These are phyloP conservation scores for Wickerhamomyces sp. DNA, from an alignment of 1,139 yeast species.

Conservation along the genomic window DNA sequence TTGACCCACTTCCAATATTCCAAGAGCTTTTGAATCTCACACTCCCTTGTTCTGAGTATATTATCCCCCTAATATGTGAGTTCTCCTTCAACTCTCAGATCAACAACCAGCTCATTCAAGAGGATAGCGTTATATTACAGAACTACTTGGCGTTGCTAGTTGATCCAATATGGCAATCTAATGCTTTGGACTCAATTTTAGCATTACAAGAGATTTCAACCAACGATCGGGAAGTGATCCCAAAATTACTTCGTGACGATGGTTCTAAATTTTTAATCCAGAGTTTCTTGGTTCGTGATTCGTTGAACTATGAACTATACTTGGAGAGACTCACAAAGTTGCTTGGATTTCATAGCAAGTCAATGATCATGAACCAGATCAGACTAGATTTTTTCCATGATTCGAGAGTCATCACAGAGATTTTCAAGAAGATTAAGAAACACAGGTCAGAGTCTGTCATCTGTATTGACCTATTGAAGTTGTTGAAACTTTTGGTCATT, in stretches of 20 bases:
- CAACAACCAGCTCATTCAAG: constrained; percentile 35
- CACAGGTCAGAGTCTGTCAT: constrained; percentile 12
- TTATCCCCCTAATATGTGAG: constrained; percentile 60
- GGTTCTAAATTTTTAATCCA: constrained; percentile 8
- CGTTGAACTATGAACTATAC: constrained; percentile 19
- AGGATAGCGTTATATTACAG: constrained; percentile 36
- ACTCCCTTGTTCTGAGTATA: constrained; percentile 54
- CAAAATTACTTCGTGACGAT: constrained; percentile 11
- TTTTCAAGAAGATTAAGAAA: constrained; percentile 9
- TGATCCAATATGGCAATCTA: constrained; percentile 69
- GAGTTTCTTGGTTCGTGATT: constrained; percentile 12
- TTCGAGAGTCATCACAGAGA: constrained; percentile 6
- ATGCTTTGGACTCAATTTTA: constrained; percentile 54
- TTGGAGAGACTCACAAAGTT: constrained; percentile 15
- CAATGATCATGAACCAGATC: constrained; percentile 15
- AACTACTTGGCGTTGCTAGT: constrained; percentile 44
- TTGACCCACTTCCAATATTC: constrained; percentile 51
- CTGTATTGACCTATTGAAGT: constrained; percentile 17
- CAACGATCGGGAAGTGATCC: constrained; percentile 10
- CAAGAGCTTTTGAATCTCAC: constrained; percentile 41
- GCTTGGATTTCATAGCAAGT: constrained; percentile 9
- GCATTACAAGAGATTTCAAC: constrained; percentile 13
- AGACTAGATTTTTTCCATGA: constrained; percentile 15
- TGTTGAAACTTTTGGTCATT: constrained; percentile 13
- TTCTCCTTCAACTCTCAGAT: constrained; percentile 45